Evolutionary conservation across 768 basidiomycete species (phyloP).

Genomic region (Mycena galericulata): DNA sequence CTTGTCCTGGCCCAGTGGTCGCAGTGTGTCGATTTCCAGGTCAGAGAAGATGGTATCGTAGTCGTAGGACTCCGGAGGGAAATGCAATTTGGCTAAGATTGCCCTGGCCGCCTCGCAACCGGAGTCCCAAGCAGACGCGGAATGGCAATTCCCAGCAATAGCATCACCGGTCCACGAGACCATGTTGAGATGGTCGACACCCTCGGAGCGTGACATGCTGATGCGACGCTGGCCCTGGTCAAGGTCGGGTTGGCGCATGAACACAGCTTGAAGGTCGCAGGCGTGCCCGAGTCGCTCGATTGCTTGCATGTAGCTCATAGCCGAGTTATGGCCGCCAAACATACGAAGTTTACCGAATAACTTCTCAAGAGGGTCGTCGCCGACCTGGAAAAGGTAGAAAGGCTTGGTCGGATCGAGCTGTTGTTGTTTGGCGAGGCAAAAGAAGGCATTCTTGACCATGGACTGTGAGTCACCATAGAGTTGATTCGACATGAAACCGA

Average conservation of each 20-base stretch:
- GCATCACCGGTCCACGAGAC: constrained; percentile 9
- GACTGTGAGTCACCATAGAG: constrained; percentile 14
- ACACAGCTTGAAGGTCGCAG: constrained; percentile 8
- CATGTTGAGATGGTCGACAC: constrained; percentile 23
- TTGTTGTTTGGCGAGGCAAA: not conserved
- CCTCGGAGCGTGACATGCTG: constrained; percentile 9
- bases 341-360: constrained; percentile 36
- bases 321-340: constrained; percentile 22
- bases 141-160: constrained; percentile 1
- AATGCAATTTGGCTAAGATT: not conserved
- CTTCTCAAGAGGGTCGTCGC: constrained; percentile 2
- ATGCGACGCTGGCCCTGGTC: constrained; percentile 1
- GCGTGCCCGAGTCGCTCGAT: constrained; percentile 17
- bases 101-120: not conserved
- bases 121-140: not conserved
- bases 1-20: constrained; percentile 17
- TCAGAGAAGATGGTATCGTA: not conserved
- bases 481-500: constrained; percentile 10
- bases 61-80: not conserved
- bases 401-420: not conserved
- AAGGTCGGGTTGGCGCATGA: constrained; percentile 7
- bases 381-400: constrained; percentile 4
- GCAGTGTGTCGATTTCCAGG: constrained; percentile 3
- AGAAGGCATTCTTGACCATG: constrained; percentile 9
- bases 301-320: constrained; percentile 12